Conservation (phyloP, 2,329 filamentous ascomycete species). For the Aspergillus oerlinghausenensis region DNA sequence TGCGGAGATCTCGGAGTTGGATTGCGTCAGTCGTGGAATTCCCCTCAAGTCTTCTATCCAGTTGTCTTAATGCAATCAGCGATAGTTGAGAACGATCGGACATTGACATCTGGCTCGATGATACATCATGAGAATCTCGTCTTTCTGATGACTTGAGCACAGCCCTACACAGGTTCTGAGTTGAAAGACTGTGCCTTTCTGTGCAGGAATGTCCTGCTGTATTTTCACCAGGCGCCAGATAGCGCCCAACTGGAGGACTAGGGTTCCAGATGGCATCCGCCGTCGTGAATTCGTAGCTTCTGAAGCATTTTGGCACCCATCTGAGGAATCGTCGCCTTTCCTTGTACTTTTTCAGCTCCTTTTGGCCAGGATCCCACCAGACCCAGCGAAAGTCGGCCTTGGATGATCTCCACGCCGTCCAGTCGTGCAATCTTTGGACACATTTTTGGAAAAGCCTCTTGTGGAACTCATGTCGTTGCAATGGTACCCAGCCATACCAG, state of each 20-base stretch:
- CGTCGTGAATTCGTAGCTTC: slow-evolving; percentile 21
- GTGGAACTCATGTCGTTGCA: slow-evolving; percentile 27
- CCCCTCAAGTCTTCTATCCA: not conserved
- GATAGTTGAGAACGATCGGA: not conserved
- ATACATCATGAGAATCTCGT: not conserved
- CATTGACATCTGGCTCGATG: not conserved
- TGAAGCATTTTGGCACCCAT: slow-evolving; percentile 24
- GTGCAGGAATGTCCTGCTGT: not conserved
- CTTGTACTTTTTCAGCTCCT: slow-evolving; percentile 18
- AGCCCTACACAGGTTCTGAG: not conserved
- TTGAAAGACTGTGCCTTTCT: not conserved
- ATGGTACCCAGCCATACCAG: slow-evolving; percentile 41
- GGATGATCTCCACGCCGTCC: slow-evolving; percentile 32
- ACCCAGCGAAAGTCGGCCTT: slow-evolving; percentile 35
- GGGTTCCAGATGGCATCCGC: slow-evolving; percentile 26
- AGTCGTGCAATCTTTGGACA: slow-evolving; percentile 19
- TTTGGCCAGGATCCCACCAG: slow-evolving; percentile 38
- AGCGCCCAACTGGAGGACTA: slow-evolving; percentile 6
- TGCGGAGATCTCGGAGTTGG: not conserved
- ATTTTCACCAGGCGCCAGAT: slow-evolving; percentile 1
- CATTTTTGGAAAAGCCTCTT: slow-evolving; percentile 20
- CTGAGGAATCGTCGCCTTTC: slow-evolving; percentile 12
- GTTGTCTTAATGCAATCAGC: not conserved
- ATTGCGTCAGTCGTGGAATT: not conserved
- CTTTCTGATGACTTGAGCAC: not conserved